These are phyloP conservation scores for Sporothrix protearum DNA, from an alignment of 2,329 filamentous ascomycete species.

Conservation along the genomic window DNA sequence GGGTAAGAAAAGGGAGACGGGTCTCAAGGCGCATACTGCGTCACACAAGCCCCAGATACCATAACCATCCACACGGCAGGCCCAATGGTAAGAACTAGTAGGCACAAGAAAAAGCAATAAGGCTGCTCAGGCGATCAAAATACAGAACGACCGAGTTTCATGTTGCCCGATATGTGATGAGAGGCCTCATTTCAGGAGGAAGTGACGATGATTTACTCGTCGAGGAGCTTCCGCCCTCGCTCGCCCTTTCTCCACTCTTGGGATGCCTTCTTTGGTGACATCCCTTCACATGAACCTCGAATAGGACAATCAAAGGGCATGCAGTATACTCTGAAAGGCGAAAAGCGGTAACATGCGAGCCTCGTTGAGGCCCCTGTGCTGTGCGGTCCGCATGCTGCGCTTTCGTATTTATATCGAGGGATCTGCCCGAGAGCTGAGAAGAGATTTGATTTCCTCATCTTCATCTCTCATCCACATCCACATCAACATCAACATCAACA, in stretches of 20 bases:
- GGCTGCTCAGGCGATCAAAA: not conserved
- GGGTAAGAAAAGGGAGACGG: not conserved
- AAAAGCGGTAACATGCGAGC: not conserved
- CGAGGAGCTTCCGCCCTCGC: not conserved
- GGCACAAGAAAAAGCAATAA: not conserved
- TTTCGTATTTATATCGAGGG: not conserved
- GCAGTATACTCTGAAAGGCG: not conserved
- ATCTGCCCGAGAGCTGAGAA: not conserved
- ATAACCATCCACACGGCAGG: not conserved
- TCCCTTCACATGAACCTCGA: not conserved
- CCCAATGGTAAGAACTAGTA: not conserved
- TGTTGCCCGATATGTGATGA: constrained; percentile 6
- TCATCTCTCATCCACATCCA: too few species aligned
- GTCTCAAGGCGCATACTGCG: not conserved
- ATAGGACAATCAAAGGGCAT: not conserved
- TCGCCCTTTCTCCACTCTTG: not conserved
- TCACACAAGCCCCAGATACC: not conserved
- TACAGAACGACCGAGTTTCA: not conserved
- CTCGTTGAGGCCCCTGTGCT: not conserved
- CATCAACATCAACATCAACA: not conserved
- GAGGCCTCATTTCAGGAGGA: not conserved
- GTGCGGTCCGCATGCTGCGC: not conserved
- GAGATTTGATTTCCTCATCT: too few species aligned
- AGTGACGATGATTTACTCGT: not conserved
- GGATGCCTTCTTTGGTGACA: not conserved